These are phyloP conservation scores for Populus euphratica DNA, from an alignment of 345 rosid species.

Conservation along the genomic window DNA sequence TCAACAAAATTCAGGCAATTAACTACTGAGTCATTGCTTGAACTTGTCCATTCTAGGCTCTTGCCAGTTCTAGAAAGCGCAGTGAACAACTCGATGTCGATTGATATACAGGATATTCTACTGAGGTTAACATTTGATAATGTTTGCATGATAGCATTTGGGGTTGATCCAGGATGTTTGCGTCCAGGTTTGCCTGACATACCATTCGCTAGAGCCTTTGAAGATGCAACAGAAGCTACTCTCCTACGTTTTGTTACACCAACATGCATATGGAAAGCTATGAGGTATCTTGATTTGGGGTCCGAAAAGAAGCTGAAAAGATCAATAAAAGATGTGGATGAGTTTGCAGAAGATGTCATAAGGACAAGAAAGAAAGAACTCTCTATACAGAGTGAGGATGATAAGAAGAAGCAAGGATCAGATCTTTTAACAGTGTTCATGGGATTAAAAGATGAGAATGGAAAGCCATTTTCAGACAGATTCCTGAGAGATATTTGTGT, in stretches of 20 bases:
- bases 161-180: slow-evolving; percentile 88
- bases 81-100: slow-evolving; percentile 24
- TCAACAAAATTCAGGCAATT: slow-evolving; percentile 73
- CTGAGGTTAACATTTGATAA: slow-evolving; percentile 82
- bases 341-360: slow-evolving; percentile 74
- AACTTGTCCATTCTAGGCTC: slow-evolving; percentile 75
- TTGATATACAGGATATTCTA: slow-evolving; percentile 81
- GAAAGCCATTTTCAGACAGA: slow-evolving; percentile 62
- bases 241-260: slow-evolving; percentile 69
- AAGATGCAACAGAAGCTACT: slow-evolving; percentile 82
- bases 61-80: slow-evolving; percentile 66
- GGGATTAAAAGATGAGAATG: slow-evolving; percentile 52
- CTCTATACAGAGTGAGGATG: slow-evolving; percentile 9
- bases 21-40: slow-evolving; percentile 58
- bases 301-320: slow-evolving; percentile 65
- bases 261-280: slow-evolving; percentile 72
- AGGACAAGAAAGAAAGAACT: slow-evolving; percentile 73
- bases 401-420: slow-evolving; percentile 40
- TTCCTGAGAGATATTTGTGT: slow-evolving; percentile 88
- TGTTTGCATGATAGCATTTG: slow-evolving; percentile 92
- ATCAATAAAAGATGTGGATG: slow-evolving; percentile 68
- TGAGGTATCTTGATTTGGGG: slow-evolving; percentile 67
- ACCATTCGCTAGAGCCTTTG: slow-evolving; percentile 84
- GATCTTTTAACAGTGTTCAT: slow-evolving; percentile 76
- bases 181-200: slow-evolving; percentile 54